Evolutionary conservation across 1,284 basidiomycete genomes (phyloP).

Genomic region (Pseudozyma thailandica): DNA sequence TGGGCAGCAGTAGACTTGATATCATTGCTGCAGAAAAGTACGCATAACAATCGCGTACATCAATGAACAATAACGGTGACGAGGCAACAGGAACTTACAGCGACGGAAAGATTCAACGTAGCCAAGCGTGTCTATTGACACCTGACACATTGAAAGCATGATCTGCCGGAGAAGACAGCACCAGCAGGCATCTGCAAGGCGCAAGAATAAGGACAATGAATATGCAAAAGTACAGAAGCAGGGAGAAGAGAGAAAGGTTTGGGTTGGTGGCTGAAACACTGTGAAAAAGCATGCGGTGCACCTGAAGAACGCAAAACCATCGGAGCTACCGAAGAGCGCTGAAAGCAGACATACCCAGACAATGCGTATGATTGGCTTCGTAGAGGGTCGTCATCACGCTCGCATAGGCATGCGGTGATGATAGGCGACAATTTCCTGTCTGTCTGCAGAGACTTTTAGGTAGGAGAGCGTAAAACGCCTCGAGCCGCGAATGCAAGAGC

Average conservation of each 20-base stretch:
- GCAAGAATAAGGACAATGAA: background rate
- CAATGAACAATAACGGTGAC: background rate
- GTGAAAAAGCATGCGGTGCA: background rate
- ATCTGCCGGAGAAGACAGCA: background rate
- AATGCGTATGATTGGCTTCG: constrained; percentile 3
- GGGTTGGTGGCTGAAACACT: constrained; percentile 6
- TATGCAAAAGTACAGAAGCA: background rate
- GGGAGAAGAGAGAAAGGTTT: constrained; percentile 1
- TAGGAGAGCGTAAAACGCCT: constrained; percentile 3
- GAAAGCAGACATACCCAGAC: constrained; percentile 38
- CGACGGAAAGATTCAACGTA: background rate
- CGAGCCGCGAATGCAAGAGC: background rate
- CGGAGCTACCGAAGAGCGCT: constrained; percentile 1
- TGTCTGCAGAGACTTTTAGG: constrained; percentile 24
- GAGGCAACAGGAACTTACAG: constrained; percentile 10
- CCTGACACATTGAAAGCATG: background rate
- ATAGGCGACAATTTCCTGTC: constrained; percentile 11
- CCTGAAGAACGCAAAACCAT: background rate
- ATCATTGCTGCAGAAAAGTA: background rate
- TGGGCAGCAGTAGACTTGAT: background rate
- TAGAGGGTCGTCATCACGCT: constrained; percentile 1
- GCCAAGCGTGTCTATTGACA: background rate
- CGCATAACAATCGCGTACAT: background rate
- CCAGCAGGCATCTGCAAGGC: constrained; percentile 1
- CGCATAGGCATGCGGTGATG: background rate